Base-by-base conservation (phyloP, 148 eudicot species). In the Pouteria glomerata region DNA sequence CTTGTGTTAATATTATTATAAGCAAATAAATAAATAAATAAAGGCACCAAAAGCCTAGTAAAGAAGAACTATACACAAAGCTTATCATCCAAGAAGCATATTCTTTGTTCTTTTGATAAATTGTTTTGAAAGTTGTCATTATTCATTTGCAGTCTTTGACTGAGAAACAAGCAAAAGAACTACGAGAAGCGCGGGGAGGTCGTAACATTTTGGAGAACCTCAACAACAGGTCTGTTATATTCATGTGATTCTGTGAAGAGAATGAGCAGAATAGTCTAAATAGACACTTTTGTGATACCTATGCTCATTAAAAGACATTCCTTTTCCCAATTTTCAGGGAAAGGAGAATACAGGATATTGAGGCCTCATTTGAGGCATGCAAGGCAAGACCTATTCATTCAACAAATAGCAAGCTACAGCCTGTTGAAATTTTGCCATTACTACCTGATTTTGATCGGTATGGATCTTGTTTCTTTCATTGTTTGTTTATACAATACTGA, bases 151-250 rank as follows among this genome's bases (percentile, higher is more conserved):
- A 95, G 99, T 86, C 97, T 59, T 50, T 86, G 73, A 82, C 92
- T 79, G 97, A 95, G 78, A 95, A 95, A 76, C 97, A 91, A 86
- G 97, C 96, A 14, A 94, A 88, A 72, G 98, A 91, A 82, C 76
- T 87, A 76, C 87, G 93, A 69, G 94, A 95, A 79, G 79, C 84
- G 39, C 86, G 82, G 66, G 88, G 85, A 61, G 93, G 91, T 6
- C 84, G 75, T 27, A 79, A 76, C 75, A 77, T 86, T 66, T 83
- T 90, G 83, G 89, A 86, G 57, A 83, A 84, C 76, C 77, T 84
- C 24, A 91, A 88, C 61, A 85, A 63, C 63, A 89, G 94, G 99
- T 92, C 59, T 64, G 87, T 74, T 57, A 45, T 50, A 39, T 69
- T 75, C 37, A 65, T 57, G 59, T 47, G 47, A 63, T 35, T 35